Base-by-base conservation (phyloP, 75 land plant species). In the Picea glauca region DNA sequence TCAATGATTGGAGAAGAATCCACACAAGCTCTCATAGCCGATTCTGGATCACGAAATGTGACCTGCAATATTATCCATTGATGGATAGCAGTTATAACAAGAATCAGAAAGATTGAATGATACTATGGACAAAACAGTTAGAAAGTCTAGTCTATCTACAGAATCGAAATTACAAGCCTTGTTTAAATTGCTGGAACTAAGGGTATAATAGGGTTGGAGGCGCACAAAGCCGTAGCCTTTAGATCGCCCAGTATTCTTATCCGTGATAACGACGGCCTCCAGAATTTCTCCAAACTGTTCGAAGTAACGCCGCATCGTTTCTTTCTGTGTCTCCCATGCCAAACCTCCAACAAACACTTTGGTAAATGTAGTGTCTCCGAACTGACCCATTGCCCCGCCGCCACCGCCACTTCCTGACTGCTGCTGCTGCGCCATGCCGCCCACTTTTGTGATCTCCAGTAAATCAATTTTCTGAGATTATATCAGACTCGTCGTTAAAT, bases 211-310 rank as follows among this genome's bases (percentile, higher is more conserved):
- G 26, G 26, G 17, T 35, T 17, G 33, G 75, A 61, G 13, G 60
- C 86, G 58, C 78, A 93, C 95, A 87, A 93, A 93, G 58, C 95
- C 95, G 81, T 93, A 93, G 76, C 95, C 95, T 79, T 93, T 93
- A 61, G 95, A 93, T 68, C 95, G 80, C 13, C 95, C 95, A 11
- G 95, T 91, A 74, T 87, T 89, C 83, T 93, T 93, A 77, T 93
- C 95, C 15, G 91, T 89, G 81, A 93, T 93, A 38, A 93, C 95
- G 30, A 93, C 95, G 33, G 95, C 95, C 80, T 93, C 95, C 43
- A 85, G 82, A 32, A 93, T 93, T 66, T 93, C 95, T 12, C 95
- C 95, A 76, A 91, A 93, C 78, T 91, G 95, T 83, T 91, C 93
- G 50, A 93, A 93, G 70, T 93, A 86, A 46, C 86, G 86, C 0